These are phyloP conservation scores for Nigrospora sphaerica DNA, from an alignment of 2,329 filamentous ascomycete genomes.

Conservation along the genomic window DNA sequence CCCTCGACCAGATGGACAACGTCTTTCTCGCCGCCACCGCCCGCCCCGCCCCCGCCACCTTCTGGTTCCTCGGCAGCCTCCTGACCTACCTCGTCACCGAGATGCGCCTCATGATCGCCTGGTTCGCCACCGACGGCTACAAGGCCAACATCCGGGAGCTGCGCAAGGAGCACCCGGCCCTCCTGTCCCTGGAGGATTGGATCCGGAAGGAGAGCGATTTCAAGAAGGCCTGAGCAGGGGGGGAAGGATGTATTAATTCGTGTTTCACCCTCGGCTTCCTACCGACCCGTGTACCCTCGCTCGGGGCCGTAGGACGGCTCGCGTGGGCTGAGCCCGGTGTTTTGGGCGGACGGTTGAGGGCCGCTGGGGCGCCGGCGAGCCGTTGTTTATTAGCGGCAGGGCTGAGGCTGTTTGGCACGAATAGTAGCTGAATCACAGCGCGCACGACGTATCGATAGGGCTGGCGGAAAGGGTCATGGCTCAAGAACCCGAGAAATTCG, in stretches of 20 bases:
- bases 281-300: not conserved
- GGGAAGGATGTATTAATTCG: not conserved
- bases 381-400: too few relatives aligned
- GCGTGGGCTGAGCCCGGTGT: not conserved
- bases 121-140: constrained; percentile 27
- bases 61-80: constrained; percentile 20
- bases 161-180: constrained; percentile 18
- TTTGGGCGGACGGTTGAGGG: not conserved
- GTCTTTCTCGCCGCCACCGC: constrained; percentile 21
- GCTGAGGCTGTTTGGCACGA: too few relatives aligned
- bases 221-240: not conserved
- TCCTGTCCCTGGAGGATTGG: constrained; percentile 26
- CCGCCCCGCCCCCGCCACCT: constrained; percentile 14
- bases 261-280: not conserved
- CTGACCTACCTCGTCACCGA: constrained; percentile 22
- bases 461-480: too few relatives aligned
- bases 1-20: constrained; percentile 19
- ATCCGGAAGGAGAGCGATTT: constrained; percentile 19
- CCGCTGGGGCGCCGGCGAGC: too few relatives aligned
- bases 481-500: too few relatives aligned
- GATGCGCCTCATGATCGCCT: constrained; percentile 15
- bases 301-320: too few relatives aligned
- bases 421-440: too few relatives aligned
- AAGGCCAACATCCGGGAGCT: constrained; percentile 20
- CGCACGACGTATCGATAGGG: too few relatives aligned